These are phyloP conservation scores for Scheffersomyces titani DNA, from an alignment of 1,139 yeast genomes.

Conservation along the genomic window DNA sequence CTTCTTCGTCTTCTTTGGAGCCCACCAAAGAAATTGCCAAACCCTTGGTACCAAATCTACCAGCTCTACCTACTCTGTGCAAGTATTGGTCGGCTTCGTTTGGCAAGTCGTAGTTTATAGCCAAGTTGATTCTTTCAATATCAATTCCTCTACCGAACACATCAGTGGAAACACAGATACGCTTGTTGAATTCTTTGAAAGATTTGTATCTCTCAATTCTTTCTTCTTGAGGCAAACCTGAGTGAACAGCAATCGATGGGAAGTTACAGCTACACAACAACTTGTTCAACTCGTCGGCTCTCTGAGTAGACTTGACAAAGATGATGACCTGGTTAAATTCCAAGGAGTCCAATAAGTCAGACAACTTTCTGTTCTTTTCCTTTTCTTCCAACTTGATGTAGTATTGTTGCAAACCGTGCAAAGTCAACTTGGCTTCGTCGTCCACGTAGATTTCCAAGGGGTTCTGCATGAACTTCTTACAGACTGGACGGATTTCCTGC, in stretches of 20 bases:
- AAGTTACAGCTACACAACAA: constrained; percentile 90
- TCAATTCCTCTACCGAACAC: constrained; percentile 99
- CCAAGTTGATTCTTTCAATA: constrained; percentile 97
- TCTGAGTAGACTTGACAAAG: constrained; percentile 87
- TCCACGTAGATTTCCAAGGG: constrained; percentile 97
- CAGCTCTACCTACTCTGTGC: constrained; percentile 99
- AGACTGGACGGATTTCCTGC: constrained; percentile 92
- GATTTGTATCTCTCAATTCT: constrained; percentile 96
- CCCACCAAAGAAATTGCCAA: constrained; percentile 91
- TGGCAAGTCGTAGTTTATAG: constrained; percentile 93
- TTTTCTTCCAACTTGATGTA: constrained; percentile 85
- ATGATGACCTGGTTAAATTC: constrained; percentile 98
- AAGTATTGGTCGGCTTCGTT: constrained; percentile 95
- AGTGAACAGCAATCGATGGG: constrained; percentile 97
- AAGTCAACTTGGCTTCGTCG: constrained; percentile 95
- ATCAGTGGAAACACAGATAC: constrained; percentile 98
- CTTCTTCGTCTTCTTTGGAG: constrained; percentile 83
- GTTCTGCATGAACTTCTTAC: constrained; percentile 97
- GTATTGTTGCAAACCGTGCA: constrained; percentile 98
- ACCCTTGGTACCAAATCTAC: constrained; percentile 99
- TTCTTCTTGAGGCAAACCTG: constrained; percentile 95
- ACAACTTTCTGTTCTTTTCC: constrained; percentile 91
- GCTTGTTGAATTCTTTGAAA: constrained; percentile 96
- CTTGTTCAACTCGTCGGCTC: constrained; percentile 91
- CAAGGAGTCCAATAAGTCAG: constrained; percentile 88